A percentile compares a stretch with the other conserved stretches of the same genome.
Evolutionary conservation across 2,329 filamentous ascomycete genomes (phyloP).

Genomic region (Aureobasidium lini): DNA sequence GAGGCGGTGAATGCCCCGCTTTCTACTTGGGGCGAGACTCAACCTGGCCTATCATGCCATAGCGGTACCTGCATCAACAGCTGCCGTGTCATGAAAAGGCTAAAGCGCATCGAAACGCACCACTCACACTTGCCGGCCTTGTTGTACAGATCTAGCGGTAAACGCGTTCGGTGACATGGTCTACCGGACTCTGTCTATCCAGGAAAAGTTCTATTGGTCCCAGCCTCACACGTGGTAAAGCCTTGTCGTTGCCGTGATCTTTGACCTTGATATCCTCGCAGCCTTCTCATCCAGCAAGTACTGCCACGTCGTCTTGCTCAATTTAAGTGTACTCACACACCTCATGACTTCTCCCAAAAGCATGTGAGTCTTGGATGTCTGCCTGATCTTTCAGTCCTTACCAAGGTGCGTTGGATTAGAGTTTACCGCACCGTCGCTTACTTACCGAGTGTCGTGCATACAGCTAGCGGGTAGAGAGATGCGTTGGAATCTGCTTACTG

Average conservation of each 20-base stretch:
- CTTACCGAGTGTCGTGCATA: not conserved
- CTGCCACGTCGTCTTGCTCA: too few relatives aligned
- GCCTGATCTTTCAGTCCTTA: not conserved
- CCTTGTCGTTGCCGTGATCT: too few relatives aligned
- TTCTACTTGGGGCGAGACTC: not conserved
- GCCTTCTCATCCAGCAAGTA: too few relatives aligned
- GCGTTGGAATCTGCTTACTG: too few relatives aligned
- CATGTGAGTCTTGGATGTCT: not conserved
- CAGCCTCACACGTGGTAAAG: too few relatives aligned
- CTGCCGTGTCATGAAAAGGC: not conserved
- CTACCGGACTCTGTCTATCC: not conserved
- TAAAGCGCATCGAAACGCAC: not conserved
- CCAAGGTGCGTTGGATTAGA: not conserved
- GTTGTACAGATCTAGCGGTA: conserved; percentile 1
- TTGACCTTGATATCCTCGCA: too few relatives aligned
- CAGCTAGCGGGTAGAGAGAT: too few relatives aligned
- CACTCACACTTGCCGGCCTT: not conserved
- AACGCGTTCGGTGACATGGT: not conserved
- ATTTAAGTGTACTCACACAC: too few relatives aligned
- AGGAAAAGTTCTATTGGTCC: too few relatives aligned
- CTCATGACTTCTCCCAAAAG: not conserved
- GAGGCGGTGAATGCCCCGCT: not conserved
- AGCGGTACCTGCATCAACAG: not conserved
- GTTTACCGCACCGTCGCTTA: not conserved
- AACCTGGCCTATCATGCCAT: not conserved